Percentiles rank a stretch among this genome's conserved stretches.
These are phyloP conservation scores for Friedmanniomyces endolithicus DNA, from an alignment of 495 filamentous ascomycete species.

Conservation along the genomic window DNA sequence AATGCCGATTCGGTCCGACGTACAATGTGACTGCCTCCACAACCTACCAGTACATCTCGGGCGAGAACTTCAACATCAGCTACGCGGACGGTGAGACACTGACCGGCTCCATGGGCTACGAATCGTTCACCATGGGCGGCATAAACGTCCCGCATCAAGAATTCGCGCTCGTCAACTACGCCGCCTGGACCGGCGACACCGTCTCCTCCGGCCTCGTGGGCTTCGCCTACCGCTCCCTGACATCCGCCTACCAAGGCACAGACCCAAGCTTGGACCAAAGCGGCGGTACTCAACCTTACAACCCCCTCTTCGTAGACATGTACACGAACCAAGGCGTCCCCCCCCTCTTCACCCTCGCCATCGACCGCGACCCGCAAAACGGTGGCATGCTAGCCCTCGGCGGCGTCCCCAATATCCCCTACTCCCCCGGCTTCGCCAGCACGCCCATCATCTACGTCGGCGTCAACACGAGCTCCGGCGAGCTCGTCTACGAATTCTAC, in stretches of 20 bases:
- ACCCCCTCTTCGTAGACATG: slow-evolving; percentile 47
- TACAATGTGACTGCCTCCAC: slow-evolving; percentile 29
- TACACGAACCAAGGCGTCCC: slow-evolving; percentile 38
- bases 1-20: slow-evolving; percentile 40
- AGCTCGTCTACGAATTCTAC: slow-evolving; percentile 31
- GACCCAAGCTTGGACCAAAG: slow-evolving; percentile 22
- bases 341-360: slow-evolving; percentile 45
- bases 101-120: slow-evolving; percentile 44
- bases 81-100: slow-evolving; percentile 49
- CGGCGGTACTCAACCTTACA: slow-evolving; percentile 36
- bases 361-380: slow-evolving; percentile 22
- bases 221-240: slow-evolving; percentile 34
- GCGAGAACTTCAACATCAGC: slow-evolving; percentile 44
- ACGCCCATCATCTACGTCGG: slow-evolving; percentile 27
- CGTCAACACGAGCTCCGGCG: slow-evolving; percentile 3
- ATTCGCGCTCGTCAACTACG: slow-evolving; percentile 15
- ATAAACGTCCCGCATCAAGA: slow-evolving; percentile 18
- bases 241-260: slow-evolving; percentile 39
- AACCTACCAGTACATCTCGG: slow-evolving; percentile 33
- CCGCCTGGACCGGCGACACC: slow-evolving; percentile 32
- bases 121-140: slow-evolving; percentile 28
- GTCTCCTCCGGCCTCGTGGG: slow-evolving; percentile 36
- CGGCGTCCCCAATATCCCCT: slow-evolving; percentile 35
- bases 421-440: slow-evolving; percentile 28
- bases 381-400: slow-evolving; percentile 41